Percentiles rank a stretch among this genome's conserved stretches.
phyloP scores from a whole-genome alignment of 345 rosid species.

The Aethionema arabicum region DNA sequence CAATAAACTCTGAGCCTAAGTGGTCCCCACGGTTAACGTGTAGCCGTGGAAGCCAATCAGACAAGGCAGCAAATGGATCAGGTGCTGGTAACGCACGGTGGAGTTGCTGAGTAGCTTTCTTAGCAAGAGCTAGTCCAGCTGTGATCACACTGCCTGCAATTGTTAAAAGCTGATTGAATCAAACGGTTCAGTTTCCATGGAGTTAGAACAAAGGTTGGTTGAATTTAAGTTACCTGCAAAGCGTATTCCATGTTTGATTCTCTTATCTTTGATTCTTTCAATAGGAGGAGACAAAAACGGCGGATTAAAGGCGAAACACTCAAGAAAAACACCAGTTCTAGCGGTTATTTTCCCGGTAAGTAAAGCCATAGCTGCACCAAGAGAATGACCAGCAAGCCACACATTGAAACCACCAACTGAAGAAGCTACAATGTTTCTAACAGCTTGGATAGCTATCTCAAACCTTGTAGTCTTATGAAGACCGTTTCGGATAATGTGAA shows the following conservation, averaged over 20 bases:
- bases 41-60: slow-evolving; percentile 65
- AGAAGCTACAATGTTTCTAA: slow-evolving; percentile 60
- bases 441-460: slow-evolving; percentile 76
- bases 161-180: not conserved
- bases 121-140: slow-evolving; percentile 74
- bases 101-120: slow-evolving; percentile 43
- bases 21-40: slow-evolving; percentile 67
- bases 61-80: slow-evolving; percentile 52
- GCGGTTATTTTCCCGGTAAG: slow-evolving; percentile 78
- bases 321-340: slow-evolving; percentile 50
- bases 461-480: slow-evolving; percentile 76
- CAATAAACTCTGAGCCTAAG: slow-evolving; percentile 74
- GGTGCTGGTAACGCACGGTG: slow-evolving; percentile 48
- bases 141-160: slow-evolving; percentile 68
- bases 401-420: slow-evolving; percentile 60
- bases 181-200: not conserved
- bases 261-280: slow-evolving; percentile 63
- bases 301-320: slow-evolving; percentile 77
- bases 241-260: slow-evolving; percentile 64
- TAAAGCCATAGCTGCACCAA: slow-evolving; percentile 84
- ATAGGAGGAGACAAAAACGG: slow-evolving; percentile 79
- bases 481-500: slow-evolving; percentile 59
- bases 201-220: not conserved
- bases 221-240: slow-evolving; percentile 50
- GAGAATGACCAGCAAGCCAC: slow-evolving; percentile 93